Evolutionary conservation across 345 rosid species (phyloP).

Genomic region (Salix caprea): DNA sequence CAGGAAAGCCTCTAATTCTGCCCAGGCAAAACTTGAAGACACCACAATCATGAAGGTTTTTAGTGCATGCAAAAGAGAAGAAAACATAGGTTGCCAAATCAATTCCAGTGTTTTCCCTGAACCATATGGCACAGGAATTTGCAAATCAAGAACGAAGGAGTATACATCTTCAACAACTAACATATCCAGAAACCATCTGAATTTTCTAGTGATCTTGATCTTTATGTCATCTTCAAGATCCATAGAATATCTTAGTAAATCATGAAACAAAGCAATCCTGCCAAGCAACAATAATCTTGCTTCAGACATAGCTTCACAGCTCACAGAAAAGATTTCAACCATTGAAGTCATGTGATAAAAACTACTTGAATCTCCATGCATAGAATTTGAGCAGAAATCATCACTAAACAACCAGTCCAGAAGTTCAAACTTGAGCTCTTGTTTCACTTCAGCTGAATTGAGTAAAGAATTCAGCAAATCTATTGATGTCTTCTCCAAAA

Average conservation of each 20-base stretch:
- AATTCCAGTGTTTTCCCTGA: slow-evolving; percentile 44
- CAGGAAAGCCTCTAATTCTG: slow-evolving; percentile 55
- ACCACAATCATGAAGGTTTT: slow-evolving; percentile 64
- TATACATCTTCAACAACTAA: slow-evolving; percentile 60
- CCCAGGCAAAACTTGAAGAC: slow-evolving; percentile 64
- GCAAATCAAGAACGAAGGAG: slow-evolving; percentile 54
- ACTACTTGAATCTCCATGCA: slow-evolving; percentile 22
- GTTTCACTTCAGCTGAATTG: slow-evolving; percentile 49
- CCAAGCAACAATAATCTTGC: slow-evolving; percentile 43
- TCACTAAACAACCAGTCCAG: slow-evolving; percentile 56
- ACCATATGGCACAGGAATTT: slow-evolving; percentile 53
- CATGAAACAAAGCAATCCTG: slow-evolving; percentile 48
- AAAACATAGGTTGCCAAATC: slow-evolving; percentile 66
- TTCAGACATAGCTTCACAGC: slow-evolving; percentile 33
- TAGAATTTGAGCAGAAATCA: slow-evolving; percentile 26
- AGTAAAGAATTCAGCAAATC: slow-evolving; percentile 61
- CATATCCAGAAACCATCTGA: slow-evolving; percentile 59
- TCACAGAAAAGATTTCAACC: slow-evolving; percentile 48
- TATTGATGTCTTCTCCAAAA: slow-evolving; percentile 61
- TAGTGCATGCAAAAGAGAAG: slow-evolving; percentile 55
- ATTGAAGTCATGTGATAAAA: slow-evolving; percentile 24
- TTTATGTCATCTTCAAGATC: slow-evolving; percentile 48
- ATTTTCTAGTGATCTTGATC: slow-evolving; percentile 47
- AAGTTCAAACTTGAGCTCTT: slow-evolving; percentile 52
- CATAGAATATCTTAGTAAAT: slow-evolving; percentile 52